Evolutionary conservation across 768 basidiomycete species (phyloP).

Genomic region (Agaricus bisporus): DNA sequence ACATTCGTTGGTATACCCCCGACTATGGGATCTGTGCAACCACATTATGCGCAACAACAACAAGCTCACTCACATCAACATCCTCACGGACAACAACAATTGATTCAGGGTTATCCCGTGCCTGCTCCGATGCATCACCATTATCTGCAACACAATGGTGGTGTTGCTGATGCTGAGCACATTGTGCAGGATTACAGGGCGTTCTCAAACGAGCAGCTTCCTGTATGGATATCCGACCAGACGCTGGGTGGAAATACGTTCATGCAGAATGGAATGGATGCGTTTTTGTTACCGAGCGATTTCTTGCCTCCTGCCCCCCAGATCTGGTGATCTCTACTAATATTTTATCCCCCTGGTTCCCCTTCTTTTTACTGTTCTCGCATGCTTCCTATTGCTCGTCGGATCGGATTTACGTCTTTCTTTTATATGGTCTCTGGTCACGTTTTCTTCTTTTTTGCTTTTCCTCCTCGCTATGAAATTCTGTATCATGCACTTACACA

Average conservation of each 20-base stretch:
- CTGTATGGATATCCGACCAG: slow-evolving; percentile 84
- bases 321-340: slow-evolving; percentile 52
- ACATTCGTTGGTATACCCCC: slow-evolving; percentile 15
- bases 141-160: slow-evolving; percentile 10
- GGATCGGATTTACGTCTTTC: no score
- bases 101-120: slow-evolving; percentile 17
- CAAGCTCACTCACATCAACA: slow-evolving; percentile 4
- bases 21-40: slow-evolving; percentile 13
- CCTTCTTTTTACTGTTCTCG: no score
- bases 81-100: slow-evolving; percentile 18
- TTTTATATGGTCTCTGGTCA: no score
- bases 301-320: slow-evolving; percentile 67
- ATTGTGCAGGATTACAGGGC: slow-evolving; percentile 75
- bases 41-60: slow-evolving; percentile 13
- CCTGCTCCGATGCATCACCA: slow-evolving; percentile 16
- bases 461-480: neutral
- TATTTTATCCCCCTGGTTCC: no score
- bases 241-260: slow-evolving; percentile 71
- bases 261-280: slow-evolving; percentile 79
- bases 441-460: no score
- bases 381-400: neutral
- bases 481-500: neutral
- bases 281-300: slow-evolving; percentile 72
- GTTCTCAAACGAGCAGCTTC: slow-evolving; percentile 67
- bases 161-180: slow-evolving; percentile 46